Evolutionary conservation across 192 early-diverging fungal species (phyloP).

Genomic region (Coemansia sp.): DNA sequence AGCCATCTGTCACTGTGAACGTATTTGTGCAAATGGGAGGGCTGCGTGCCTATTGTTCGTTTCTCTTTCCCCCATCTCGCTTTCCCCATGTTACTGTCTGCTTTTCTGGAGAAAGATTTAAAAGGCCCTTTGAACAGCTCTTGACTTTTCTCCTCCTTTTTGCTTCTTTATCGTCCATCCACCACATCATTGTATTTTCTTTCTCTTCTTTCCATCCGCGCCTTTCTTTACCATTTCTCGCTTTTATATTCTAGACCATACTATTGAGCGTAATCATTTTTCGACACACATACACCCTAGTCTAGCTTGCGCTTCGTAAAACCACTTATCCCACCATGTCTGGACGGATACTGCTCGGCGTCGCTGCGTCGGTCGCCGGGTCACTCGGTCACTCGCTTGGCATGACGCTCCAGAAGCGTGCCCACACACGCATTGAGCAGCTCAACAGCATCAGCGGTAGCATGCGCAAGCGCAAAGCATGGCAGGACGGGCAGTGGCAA

Average conservation of each 20-base stretch:
- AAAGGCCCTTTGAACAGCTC: background rate
- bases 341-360: conserved; percentile 53
- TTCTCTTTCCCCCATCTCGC: background rate
- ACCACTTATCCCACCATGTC: conserved; percentile 27
- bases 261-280: background rate
- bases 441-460: conserved; percentile 9
- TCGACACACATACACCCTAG: background rate
- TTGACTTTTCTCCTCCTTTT: background rate
- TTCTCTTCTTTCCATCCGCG: background rate
- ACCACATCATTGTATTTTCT: background rate
- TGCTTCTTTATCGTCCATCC: background rate
- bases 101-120: background rate
- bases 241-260: background rate
- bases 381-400: conserved; percentile 73
- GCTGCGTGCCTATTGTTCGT: too few relatives aligned
- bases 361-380: conserved; percentile 63
- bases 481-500: conserved; percentile 65
- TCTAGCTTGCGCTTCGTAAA: background rate
- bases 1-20: too few relatives aligned
- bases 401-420: conserved; percentile 74
- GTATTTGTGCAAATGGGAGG: too few relatives aligned
- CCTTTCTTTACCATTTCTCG: background rate
- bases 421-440: conserved; percentile 55
- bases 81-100: background rate
- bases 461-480: conserved; percentile 9